Evolutionary conservation across 495 filamentous ascomycete genomes (phyloP).

Genomic region (Aspergillus steynii): DNA sequence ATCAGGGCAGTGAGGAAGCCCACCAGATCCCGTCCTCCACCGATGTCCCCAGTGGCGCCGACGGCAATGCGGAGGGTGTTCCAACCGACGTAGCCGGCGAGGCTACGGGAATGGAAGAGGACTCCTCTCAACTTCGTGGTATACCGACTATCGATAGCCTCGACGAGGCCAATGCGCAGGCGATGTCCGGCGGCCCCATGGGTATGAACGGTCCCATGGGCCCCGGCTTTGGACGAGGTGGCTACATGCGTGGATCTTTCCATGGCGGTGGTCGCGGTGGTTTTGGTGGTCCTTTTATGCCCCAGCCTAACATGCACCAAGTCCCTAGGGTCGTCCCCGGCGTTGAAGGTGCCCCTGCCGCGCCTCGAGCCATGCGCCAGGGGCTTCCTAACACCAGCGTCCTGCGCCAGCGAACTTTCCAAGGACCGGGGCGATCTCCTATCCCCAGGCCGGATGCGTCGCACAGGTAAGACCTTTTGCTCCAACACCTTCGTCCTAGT

Average conservation of each 20-base stretch:
- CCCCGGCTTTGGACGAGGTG: conserved; percentile 38
- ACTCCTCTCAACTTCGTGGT: conserved; percentile 34
- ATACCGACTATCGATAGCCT: conserved; percentile 50
- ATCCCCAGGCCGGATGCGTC: conserved; percentile 26
- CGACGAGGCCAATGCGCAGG: conserved; percentile 29
- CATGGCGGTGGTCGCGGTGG: conserved; percentile 31
- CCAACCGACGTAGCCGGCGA: conserved; percentile 12
- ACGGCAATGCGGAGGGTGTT: conserved; percentile 13
- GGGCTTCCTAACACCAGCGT: conserved; percentile 77
- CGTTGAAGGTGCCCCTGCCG: conserved; percentile 82
- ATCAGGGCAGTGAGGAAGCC: conserved; percentile 25
- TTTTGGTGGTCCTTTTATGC: conserved; percentile 28
- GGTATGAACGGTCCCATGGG: conserved; percentile 26
- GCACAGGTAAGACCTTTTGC: conserved; percentile 39
- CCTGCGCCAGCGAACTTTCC: conserved; percentile 41
- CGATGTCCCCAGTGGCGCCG: conserved; percentile 20
- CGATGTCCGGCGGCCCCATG: conserved; percentile 18
- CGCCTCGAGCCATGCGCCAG: conserved; percentile 89
- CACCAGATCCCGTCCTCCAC: conserved; percentile 2
- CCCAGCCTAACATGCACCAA: conserved; percentile 28
- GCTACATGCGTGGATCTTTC: conserved; percentile 36
- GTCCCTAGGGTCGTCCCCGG: conserved; percentile 64
- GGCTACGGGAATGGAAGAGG: conserved; percentile 12
- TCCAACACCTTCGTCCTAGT: neutral
- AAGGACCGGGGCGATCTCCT: conserved; percentile 29